Percentiles rank a stretch among this genome's conserved stretches.
Evolutionary conservation across 768 basidiomycete species (phyloP).

Genomic region (Hydnum rufescens): DNA sequence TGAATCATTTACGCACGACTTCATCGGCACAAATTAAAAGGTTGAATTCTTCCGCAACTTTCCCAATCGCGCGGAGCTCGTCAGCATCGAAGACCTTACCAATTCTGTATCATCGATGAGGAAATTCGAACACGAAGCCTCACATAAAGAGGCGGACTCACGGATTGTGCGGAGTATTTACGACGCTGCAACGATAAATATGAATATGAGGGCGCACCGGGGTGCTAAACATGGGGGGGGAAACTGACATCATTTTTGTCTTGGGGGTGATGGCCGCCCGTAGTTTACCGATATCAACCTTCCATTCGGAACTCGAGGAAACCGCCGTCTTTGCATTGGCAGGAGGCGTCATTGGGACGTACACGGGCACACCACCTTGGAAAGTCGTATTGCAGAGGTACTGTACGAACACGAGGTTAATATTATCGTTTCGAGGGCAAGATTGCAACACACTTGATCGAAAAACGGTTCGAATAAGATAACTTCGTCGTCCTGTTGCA

Average conservation of each 20-base stretch:
- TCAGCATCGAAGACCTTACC: constrained; percentile 81
- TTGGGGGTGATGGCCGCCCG: constrained; percentile 72
- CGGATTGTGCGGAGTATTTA: neutral
- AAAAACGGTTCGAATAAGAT: constrained; percentile 99
- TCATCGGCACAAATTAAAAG: constrained; percentile 88
- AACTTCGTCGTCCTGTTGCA: constrained; percentile 86
- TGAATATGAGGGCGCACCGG: constrained; percentile 23
- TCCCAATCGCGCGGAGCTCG: constrained; percentile 74
- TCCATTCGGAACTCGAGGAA: constrained; percentile 57
- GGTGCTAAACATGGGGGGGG: too few species aligned
- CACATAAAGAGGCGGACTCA: neutral
- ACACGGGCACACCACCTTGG: constrained; percentile 83
- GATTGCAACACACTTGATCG: constrained; percentile 63
- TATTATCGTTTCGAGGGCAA: neutral
- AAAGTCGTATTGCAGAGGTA: constrained; percentile 84
- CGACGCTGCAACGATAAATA: neutral
- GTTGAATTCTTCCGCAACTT: constrained; percentile 78
- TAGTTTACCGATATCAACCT: constrained; percentile 72
- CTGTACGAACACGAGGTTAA: too few species aligned
- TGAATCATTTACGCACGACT: constrained; percentile 40
- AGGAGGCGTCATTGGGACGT: constrained; percentile 91
- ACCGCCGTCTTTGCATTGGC: constrained; percentile 25
- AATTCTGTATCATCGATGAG: constrained; percentile 62
- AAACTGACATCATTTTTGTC: constrained; percentile 87
- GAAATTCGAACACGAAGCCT: too few species aligned